Evolutionary conservation across 2,329 filamentous ascomycete genomes (phyloP), one percentile per base, ranked within the genome.

Genomic region (Trichothecium roseum): DNA sequence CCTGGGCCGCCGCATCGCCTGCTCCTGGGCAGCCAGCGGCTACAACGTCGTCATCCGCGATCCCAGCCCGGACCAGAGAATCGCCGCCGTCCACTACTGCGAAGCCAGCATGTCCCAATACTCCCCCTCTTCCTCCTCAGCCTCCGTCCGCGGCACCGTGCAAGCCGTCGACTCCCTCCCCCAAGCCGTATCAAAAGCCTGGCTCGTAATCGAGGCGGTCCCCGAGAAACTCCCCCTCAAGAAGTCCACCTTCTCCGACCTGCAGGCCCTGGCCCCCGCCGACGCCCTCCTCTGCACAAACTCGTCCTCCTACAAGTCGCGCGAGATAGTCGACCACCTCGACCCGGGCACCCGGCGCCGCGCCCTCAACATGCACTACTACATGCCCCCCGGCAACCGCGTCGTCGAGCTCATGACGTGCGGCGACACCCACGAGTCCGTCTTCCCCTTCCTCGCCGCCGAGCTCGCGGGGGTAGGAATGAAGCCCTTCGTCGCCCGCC

Each of bases 321-420:
- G 57, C 0, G 58, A 69, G 36, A 65, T 74, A 59, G 41, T 73
- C 0, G 55, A 47, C 2, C 59, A 63, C 16, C 50, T 72, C 3
- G 42, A 48, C 0, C 53, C 56, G 0, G 47, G 46, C 1, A 57
- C 56, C 0, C 64, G 58, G 38, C 33, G 32, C 3, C 48, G 63
- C 0, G 51, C 69, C 3, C 45, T 69, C 27, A 73, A 74, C 41
- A 66, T 63, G 39, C 69, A 74, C 37, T 74, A 52, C 44, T 62
- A 62, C 37, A 70, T 70, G 65, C 67, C 66, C 1, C 66, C 62
- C 0, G 45, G 46, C n/a, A 60, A 56, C 41, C 43, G 46, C n/a
- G 52, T 63, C 3, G 68, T 73, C 3, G 69, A 74, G 45, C 50
- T 74, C 6, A 74, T 74, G 70, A 70, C 68, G 0, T 49, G 58